Percentiles rank a stretch among this genome's conserved stretches.
Evolutionary conservation across 495 filamentous ascomycete genomes (phyloP).

Genomic region (Penicillium roqueforti): DNA sequence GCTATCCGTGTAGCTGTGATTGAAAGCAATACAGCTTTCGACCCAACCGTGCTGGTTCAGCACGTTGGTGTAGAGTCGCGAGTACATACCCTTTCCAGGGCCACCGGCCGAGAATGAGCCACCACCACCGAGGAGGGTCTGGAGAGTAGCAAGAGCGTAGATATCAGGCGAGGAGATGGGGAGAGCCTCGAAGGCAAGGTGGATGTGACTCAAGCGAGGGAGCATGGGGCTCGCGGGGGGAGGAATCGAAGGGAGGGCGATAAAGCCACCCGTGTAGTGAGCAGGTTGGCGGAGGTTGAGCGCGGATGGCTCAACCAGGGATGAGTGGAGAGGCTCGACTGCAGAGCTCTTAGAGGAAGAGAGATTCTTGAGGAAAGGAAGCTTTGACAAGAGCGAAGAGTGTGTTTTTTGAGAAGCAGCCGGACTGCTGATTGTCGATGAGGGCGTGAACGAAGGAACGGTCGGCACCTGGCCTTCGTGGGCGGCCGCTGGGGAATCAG

Average conservation of each 20-base stretch:
- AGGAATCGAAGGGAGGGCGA: constrained; percentile 75
- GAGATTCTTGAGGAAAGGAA: constrained; percentile 91
- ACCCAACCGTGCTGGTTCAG: constrained; percentile 97
- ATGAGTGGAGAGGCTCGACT: constrained; percentile 43
- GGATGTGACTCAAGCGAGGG: constrained; percentile 83
- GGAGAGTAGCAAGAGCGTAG: constrained; percentile 93
- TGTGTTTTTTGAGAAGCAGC: constrained; percentile 40
- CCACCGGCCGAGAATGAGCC: constrained; percentile 97
- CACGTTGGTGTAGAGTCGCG: constrained; percentile 92
- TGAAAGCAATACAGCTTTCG: constrained; percentile 91
- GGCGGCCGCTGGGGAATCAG: constrained; percentile 44
- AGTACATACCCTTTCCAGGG: constrained; percentile 98
- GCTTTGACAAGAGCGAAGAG: constrained; percentile 66
- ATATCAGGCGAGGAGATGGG: constrained; percentile 87
- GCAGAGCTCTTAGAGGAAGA: constrained; percentile 63
- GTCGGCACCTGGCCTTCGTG: constrained; percentile 37
- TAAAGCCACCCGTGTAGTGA: constrained; percentile 91
- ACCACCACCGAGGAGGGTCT: constrained; percentile 92
- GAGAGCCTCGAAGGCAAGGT: constrained; percentile 93
- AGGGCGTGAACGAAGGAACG: constrained; percentile 40
- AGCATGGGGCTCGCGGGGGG: constrained; percentile 70
- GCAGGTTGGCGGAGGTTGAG: constrained; percentile 61
- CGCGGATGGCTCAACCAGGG: constrained; percentile 41
- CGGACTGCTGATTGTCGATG: constrained; percentile 35
- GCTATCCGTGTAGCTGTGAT: constrained; percentile 93